Conservation (phyloP, 2,329 filamentous ascomycete species). For the Sclerotinia glacialis region DNA sequence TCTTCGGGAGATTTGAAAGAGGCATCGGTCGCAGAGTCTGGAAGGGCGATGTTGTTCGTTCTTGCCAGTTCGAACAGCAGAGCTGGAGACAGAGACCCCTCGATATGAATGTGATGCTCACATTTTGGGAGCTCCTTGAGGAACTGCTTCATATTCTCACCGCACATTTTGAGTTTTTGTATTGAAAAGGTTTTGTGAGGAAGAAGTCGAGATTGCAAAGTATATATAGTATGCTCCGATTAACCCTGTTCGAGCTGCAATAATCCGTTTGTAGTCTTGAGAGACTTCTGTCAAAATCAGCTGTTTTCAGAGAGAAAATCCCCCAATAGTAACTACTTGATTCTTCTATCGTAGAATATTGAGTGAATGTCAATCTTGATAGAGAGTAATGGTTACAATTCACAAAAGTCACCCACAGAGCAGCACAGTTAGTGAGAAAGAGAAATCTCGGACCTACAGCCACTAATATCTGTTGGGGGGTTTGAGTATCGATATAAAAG, state of each 20-base stretch:
- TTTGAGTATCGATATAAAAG: not conserved
- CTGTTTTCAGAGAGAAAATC: not conserved
- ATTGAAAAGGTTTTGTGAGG: not conserved
- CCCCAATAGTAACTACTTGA: not conserved
- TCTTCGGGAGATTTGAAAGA: constrained; percentile 60
- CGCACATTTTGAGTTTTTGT: constrained; percentile 31
- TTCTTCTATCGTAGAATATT: not conserved
- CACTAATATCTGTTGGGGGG: not conserved
- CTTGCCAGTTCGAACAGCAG: constrained; percentile 67
- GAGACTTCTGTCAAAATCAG: not conserved
- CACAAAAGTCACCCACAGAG: not conserved
- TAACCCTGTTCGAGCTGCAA: not conserved
- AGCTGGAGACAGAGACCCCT: constrained; percentile 68
- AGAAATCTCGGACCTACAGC: not conserved
- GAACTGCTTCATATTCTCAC: constrained; percentile 45
- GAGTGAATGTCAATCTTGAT: constrained; percentile 5
- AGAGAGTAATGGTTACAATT: not conserved
- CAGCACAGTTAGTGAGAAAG: not conserved
- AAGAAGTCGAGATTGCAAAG: not conserved
- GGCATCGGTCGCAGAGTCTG: constrained; percentile 53
- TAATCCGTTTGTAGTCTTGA: not conserved
- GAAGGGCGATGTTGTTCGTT: constrained; percentile 63
- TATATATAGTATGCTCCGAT: not conserved
- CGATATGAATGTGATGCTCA: constrained; percentile 79
- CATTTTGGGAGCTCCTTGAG: constrained; percentile 69